These are phyloP conservation scores for Colletotrichum kahawae DNA, from an alignment of 2,329 filamentous ascomycete species.

Conservation along the genomic window DNA sequence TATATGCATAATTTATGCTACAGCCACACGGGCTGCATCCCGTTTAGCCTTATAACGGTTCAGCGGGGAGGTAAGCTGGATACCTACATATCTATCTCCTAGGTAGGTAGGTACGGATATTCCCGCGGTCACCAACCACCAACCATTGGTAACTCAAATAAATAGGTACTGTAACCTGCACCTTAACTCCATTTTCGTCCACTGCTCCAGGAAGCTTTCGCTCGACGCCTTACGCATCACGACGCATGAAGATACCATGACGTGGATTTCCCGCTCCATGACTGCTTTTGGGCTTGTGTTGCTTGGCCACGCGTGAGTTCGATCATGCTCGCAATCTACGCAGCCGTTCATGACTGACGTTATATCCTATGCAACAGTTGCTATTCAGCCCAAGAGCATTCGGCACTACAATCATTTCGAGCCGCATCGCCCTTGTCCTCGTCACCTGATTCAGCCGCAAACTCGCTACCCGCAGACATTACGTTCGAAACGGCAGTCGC, in stretches of 20 bases:
- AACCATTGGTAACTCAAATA: background rate
- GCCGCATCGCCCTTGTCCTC: slow-evolving; percentile 39
- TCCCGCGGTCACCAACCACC: too few species aligned
- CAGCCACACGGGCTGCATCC: background rate
- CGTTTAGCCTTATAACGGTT: background rate
- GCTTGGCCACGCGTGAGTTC: slow-evolving; percentile 82
- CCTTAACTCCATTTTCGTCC: background rate
- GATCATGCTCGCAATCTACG: background rate
- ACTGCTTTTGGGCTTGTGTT: slow-evolving; percentile 79
- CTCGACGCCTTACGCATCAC: background rate
- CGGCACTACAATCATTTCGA: slow-evolving; percentile 68
- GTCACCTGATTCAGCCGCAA: slow-evolving; percentile 46
- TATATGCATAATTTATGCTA: background rate
- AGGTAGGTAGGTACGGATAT: too few species aligned
- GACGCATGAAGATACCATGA: slow-evolving; percentile 55
- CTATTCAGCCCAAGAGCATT: slow-evolving; percentile 95
- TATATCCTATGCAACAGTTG: slow-evolving; percentile 63
- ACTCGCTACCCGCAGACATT: slow-evolving; percentile 81
- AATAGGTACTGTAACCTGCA: background rate
- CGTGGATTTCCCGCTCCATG: slow-evolving; percentile 71
- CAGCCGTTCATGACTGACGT: background rate
- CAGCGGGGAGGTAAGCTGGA: too few species aligned
- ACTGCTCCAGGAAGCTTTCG: background rate
- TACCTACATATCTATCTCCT: too few species aligned
- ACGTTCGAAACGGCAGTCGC: slow-evolving; percentile 83